Evolutionary conservation across 805 yeast species (phyloP).

Genomic region (Candida qinlingensis): DNA sequence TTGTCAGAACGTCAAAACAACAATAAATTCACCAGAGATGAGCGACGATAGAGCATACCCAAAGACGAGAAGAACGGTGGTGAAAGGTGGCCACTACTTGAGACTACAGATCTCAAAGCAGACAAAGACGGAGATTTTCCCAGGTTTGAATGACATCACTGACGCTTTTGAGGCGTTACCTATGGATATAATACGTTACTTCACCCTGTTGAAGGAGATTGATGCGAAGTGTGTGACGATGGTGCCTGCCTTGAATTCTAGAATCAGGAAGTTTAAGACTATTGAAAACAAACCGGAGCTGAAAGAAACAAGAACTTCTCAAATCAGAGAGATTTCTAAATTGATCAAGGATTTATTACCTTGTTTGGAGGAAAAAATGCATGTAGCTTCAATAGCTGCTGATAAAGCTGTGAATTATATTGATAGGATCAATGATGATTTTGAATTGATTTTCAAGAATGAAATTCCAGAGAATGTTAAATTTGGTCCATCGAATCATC

Average conservation of each 20-base stretch:
- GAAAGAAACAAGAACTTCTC: conserved; percentile 22
- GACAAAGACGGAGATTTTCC: conserved; percentile 44
- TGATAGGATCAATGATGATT: conserved; percentile 73
- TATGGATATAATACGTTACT: conserved; percentile 70
- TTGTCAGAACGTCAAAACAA: background rate
- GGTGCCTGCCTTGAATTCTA: conserved; percentile 57
- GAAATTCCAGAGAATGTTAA: conserved; percentile 82
- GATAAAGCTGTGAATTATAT: conserved; percentile 69
- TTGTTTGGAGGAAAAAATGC: conserved; percentile 94
- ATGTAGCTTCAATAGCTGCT: conserved; percentile 86
- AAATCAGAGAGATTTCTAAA: conserved; percentile 32
- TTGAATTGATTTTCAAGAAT: conserved; percentile 61
- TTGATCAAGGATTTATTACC: conserved; percentile 71
- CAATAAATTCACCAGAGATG: background rate
- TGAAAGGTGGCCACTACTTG: background rate
- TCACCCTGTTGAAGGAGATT: conserved; percentile 85
- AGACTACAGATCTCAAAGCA: conserved; percentile 13
- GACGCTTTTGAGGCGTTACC: conserved; percentile 94
- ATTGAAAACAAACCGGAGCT: conserved; percentile 22
- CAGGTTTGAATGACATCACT: conserved; percentile 86
- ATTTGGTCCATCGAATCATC: conserved; percentile 78
- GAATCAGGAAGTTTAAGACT: conserved; percentile 44
- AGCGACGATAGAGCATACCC: background rate
- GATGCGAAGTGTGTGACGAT: conserved; percentile 87
- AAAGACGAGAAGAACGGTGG: background rate